Evolutionary conservation across 1,284 basidiomycete species (phyloP), one percentile per base, ranked within the genome.

Genomic region (Cryptococcus sp.): DNA sequence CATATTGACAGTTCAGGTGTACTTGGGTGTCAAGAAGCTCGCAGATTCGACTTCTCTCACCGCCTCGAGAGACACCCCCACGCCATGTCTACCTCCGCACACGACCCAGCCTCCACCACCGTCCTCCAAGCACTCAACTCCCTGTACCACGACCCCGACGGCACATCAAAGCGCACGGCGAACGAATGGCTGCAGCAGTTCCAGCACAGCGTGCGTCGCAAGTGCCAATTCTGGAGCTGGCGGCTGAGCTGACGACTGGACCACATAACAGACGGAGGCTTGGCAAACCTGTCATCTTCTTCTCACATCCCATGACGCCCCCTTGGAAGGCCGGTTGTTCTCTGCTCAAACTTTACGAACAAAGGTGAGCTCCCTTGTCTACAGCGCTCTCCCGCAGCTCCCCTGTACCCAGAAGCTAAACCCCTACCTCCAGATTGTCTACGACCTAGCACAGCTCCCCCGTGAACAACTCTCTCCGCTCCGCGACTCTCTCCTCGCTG

Each of bases 291-390:
- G 92, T 77, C 95, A 97, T 79, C 81, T 87, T 67, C 84, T 99
- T 59, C 84, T 99, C 55, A 84, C 88, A 56, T 85, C 87, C 3
- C 83, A 85, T 47, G 88, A 92, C 63, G 84, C 86, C 4, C 89
- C 92, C 1, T 76, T 83, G 48, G 84, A 91, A 56, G 90, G 91
- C 37, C 89, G 93, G 69, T 79, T 98, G 48, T 98, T 99, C 73
- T 92, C 94, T 16, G 92, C 95, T 0, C 96, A 98, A 78, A 98
- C 96, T 0, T 91, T 99, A 74, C 83, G 95, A 69, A 83, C 88
- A 57, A 99, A 99, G 83, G 94, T 91, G 60, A 67, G 85, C 16
- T 33, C 38, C 38, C 8, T 18, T 16, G 33, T 16, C 13, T 21
- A 2, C 24, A 11, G 1, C 2, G n/a, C n/a, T n/a, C n/a, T 28